Percentiles rank a stretch among this genome's conserved stretches.
phyloP scores from a whole-genome alignment of 768 basidiomycete species.

The Asterophora lycoperdoides region DNA sequence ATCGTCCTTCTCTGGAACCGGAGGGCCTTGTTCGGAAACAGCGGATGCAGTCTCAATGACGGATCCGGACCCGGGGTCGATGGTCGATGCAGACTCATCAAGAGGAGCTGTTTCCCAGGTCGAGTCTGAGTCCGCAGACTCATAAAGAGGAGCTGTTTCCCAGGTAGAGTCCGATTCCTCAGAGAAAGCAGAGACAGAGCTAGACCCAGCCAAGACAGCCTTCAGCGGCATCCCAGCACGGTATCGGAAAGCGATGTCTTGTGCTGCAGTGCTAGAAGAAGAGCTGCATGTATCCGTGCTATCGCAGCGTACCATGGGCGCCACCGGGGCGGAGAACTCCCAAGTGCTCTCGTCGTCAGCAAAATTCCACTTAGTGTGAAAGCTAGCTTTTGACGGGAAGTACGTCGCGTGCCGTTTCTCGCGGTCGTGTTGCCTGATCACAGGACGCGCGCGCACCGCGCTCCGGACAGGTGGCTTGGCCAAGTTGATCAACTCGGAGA shows the following conservation, averaged over 20 bases:
- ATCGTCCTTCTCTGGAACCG: constrained; percentile 14
- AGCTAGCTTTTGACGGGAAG: constrained; percentile 25
- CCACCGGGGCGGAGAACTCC: constrained; percentile 31
- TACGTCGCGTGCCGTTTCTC: constrained; percentile 34
- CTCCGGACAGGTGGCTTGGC: constrained; percentile 1
- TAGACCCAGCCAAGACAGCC: constrained; percentile 14
- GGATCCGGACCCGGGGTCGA: too few relatives aligned
- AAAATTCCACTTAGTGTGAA: constrained; percentile 17
- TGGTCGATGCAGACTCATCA: neutral
- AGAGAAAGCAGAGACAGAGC: constrained; percentile 9
- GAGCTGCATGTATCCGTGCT: constrained; percentile 23
- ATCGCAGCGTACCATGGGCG: constrained; percentile 20
- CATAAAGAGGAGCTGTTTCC: constrained; percentile 13
- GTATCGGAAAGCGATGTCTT: constrained; percentile 34
- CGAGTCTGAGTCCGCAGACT: constrained; percentile 5
- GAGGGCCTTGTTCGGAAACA: constrained; percentile 11
- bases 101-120: constrained; percentile 15
- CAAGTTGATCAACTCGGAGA: constrained; percentile 8
- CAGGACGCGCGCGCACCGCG: neutral
- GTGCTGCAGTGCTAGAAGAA: constrained; percentile 32
- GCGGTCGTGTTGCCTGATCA: constrained; percentile 8
- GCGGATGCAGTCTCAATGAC: neutral
- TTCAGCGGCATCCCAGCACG: constrained; percentile 31
- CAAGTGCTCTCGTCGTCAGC: constrained; percentile 32
- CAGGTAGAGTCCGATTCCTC: constrained; percentile 10